Conservation (phyloP, 106 monocot species). For the Phalaenopsis aphrodite region DNA sequence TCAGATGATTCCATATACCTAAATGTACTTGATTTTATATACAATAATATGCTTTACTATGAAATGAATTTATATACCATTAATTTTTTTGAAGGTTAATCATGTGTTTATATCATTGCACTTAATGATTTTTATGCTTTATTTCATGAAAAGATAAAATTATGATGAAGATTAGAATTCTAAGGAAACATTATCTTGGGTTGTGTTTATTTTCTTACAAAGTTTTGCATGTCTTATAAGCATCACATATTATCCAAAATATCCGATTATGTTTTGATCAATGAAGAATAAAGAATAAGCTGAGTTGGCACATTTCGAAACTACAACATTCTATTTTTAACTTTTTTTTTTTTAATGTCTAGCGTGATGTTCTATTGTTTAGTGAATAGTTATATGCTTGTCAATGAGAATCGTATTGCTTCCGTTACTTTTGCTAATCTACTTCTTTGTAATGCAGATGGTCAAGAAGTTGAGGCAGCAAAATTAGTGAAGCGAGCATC, state of each 20-base stretch:
- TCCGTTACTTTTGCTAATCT: not conserved
- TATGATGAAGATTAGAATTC: no score
- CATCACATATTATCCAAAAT: not conserved
- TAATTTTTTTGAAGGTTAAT: not conserved
- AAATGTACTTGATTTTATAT: not conserved
- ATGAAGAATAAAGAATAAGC: not conserved
- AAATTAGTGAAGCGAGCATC: conserved; percentile 52
- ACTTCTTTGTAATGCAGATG: conserved; percentile 28
- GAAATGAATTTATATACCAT: not conserved
- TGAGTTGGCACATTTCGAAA: no score
- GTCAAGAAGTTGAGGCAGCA: conserved; percentile 32
- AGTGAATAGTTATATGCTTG: not conserved
- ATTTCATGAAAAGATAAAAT: not conserved
- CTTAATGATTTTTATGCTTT: not conserved
- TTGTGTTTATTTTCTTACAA: not conserved
- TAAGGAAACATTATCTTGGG: not conserved
- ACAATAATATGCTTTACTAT: not conserved
- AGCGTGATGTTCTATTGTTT: not conserved
- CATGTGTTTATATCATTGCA: not conserved
- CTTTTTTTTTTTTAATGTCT: not conserved
- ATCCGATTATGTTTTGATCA: not conserved
- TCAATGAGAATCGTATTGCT: not conserved
- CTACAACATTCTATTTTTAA: not conserved
- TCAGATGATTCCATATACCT: not conserved
- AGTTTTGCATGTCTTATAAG: not conserved